A percentile compares a stretch with the other conserved stretches of the same genome.
phyloP scores from a whole-genome alignment of 2,329 filamentous ascomycete species.

The Daldinia sp. region DNA sequence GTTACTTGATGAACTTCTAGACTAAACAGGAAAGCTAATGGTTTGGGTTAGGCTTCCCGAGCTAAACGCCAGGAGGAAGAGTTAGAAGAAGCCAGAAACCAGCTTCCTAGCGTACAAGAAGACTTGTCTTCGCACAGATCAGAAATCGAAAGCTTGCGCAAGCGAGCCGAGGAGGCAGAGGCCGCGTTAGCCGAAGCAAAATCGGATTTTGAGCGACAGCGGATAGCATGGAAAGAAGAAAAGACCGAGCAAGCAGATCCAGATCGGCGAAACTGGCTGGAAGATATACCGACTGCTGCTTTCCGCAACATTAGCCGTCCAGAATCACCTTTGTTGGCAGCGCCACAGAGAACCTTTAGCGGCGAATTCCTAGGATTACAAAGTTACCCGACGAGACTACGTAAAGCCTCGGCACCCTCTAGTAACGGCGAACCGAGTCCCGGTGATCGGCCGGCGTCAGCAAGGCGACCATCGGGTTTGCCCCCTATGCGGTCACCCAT shows the following conservation, averaged over 20 bases:
- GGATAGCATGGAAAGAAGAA: slow-evolving; percentile 50
- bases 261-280: slow-evolving; percentile 61
- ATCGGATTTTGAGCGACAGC: slow-evolving; percentile 61
- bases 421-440: slow-evolving; percentile 56
- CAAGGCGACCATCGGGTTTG: slow-evolving; percentile 61
- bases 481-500: slow-evolving; percentile 54
- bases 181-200: slow-evolving; percentile 66
- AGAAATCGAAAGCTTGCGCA: slow-evolving; percentile 68
- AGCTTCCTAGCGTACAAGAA: slow-evolving; percentile 69
- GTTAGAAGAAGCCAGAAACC: slow-evolving; percentile 72
- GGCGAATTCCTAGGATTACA: slow-evolving; percentile 61
- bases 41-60: slow-evolving; percentile 63
- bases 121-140: slow-evolving; percentile 68
- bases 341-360: slow-evolving; percentile 60
- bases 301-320: slow-evolving; percentile 60
- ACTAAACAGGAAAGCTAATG: slow-evolving; percentile 40
- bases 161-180: slow-evolving; percentile 72
- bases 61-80: slow-evolving; percentile 80
- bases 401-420: slow-evolving; percentile 59
- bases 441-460: slow-evolving; percentile 51
- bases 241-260: slow-evolving; percentile 52
- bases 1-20: slow-evolving; percentile 46
- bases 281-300: slow-evolving; percentile 55
- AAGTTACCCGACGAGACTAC: slow-evolving; percentile 52
- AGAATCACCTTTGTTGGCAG: slow-evolving; percentile 62